phyloP scores from a whole-genome alignment of 345 rosid genomes.

The Rubroshorea leprosula region DNA sequence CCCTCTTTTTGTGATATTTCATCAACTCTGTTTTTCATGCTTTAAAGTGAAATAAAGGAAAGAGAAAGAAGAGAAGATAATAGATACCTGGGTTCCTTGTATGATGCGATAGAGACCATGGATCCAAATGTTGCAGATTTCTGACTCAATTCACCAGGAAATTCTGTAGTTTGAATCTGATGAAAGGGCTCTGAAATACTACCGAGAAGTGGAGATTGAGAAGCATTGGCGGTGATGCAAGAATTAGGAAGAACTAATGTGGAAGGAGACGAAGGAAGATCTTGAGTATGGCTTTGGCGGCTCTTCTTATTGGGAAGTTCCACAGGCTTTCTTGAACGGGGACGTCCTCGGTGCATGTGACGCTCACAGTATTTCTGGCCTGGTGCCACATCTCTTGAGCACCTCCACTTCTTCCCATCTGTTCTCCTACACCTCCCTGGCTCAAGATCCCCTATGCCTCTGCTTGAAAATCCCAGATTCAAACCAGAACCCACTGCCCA shows the following conservation, averaged over 20 bases:
- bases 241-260: neutral
- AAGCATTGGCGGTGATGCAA: conserved; percentile 2
- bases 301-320: conserved; percentile 44
- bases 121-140: conserved; percentile 19
- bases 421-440: conserved; percentile 86
- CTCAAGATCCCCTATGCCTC: conserved; percentile 46
- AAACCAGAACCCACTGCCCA: conserved; percentile 30
- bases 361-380: conserved; percentile 82
- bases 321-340: conserved; percentile 99
- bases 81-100: conserved; percentile 29
- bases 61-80: no score
- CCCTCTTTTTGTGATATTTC: neutral
- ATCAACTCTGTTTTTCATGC: no score
- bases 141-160: conserved; percentile 13
- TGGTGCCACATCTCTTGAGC: conserved; percentile 69
- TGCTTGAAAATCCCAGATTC: conserved; percentile 28
- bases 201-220: conserved; percentile 17
- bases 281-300: conserved; percentile 13
- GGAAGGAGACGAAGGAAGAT: conserved; percentile 12
- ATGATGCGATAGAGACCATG: conserved; percentile 7
- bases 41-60: no score
- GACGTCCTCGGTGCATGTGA: conserved; percentile 81
- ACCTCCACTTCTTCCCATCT: conserved; percentile 90
- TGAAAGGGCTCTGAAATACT: conserved; percentile 12
- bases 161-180: conserved; percentile 8